These are phyloP conservation scores for Rhynchosporium graminicola DNA, from an alignment of 2,329 filamentous ascomycete genomes.

Conservation along the genomic window DNA sequence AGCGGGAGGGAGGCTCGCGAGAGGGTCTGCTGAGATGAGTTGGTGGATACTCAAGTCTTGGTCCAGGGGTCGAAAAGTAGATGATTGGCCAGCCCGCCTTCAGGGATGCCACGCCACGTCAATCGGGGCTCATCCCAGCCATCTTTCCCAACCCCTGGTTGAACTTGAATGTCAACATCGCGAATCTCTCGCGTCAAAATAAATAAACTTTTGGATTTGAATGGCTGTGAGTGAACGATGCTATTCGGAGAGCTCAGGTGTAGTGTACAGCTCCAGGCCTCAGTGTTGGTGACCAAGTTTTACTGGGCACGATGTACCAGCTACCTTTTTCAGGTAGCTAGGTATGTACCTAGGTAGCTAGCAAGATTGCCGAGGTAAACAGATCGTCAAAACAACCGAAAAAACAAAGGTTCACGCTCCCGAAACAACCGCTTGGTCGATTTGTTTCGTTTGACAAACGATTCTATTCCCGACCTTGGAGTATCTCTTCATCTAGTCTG, in stretches of 20 bases:
- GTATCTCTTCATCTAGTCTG: neutral
- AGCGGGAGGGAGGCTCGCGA: no score
- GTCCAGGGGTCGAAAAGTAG: no score
- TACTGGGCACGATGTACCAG: no score
- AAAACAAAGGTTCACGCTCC: neutral
- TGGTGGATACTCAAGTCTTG: neutral
- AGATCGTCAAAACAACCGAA: conserved; percentile 9
- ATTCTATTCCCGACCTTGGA: neutral
- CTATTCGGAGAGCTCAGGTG: neutral
- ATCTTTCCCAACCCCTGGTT: neutral
- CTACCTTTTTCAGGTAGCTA: no score
- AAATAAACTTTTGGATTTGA: neutral
- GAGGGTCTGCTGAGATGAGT: neutral
- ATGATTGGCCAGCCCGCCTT: neutral
- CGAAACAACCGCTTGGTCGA: conserved; percentile 1
- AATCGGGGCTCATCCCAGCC: conserved; percentile 5
- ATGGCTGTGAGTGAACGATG: conserved; percentile 1
- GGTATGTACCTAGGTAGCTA: no score
- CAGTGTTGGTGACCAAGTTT: neutral
- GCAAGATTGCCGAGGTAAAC: neutral
- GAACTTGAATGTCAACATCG: conserved; percentile 4
- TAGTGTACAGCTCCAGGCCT: neutral
- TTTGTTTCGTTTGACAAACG: conserved; percentile 2
- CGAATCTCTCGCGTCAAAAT: neutral
- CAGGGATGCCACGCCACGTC: conserved; percentile 9